Base-by-base conservation (phyloP, 108 stramenopile species). In the Chaetoceros tenuissimus region DNA sequence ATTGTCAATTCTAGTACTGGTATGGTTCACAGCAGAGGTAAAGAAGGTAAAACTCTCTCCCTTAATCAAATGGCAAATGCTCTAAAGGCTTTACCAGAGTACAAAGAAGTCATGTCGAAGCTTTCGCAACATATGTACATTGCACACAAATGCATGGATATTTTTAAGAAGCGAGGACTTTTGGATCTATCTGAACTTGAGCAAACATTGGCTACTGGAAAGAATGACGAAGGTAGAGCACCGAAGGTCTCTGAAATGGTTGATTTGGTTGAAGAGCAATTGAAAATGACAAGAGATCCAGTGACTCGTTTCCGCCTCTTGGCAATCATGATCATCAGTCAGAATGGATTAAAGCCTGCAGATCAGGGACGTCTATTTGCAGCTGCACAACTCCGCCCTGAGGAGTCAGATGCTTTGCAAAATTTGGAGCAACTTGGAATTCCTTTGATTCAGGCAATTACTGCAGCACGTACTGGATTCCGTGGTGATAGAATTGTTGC, bases 81-180 rank as follows among this genome's bases (percentile, higher is more conserved):
- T 0, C 64, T 96, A 16, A 87, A 91, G 73, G 85, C 81, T 20
- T 62, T 97, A 31, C 98, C 98, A 3, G 96, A 97, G 59, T 97
- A 94, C 73, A 68, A 75, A 20, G 95, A 97, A 69, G 74, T 94
- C 55, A 95, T 93, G 89, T 80, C 87, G 24, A 95, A 96, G 56
- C 66, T 97, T 18, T 76, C 80, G 3, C 89, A 96, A 60, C 98
- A 98, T 68, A 87, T 98, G 90, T 73, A 84, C 28, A 70, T 98
- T 68, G 67, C 95, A 2, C 92, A 87, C 59, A 82, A 89, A 61
- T 96, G 95, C 63, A 95, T 97, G 94, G 91, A 80, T 57, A 72
- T 69, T 31, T 88, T 97, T 51, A 78, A 70, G 22, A 71, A 66
- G 19, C 59, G 69, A 29, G 56, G 72, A 17, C 72, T 97, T 40